Evolutionary conservation across 441 rosid genomes (phyloP), one percentile per base, ranked within the genome.

Genomic region (Eruca vesicaria): DNA sequence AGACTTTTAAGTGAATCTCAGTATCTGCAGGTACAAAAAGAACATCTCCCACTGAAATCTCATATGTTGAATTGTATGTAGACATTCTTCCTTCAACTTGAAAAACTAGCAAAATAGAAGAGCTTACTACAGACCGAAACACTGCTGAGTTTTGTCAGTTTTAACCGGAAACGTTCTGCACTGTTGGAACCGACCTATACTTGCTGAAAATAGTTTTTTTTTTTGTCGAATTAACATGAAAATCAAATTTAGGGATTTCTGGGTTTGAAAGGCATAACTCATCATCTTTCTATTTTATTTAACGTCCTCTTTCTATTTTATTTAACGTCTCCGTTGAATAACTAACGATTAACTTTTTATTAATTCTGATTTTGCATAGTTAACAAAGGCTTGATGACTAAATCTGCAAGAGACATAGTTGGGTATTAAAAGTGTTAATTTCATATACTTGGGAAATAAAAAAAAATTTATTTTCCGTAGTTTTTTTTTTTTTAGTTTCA

Each of bases 41-140:
- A 56, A 83, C 84, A 38, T 85, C 82, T 48, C 86, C 88, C 63
- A 72, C 75, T 10, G 58, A 61, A 56, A 83, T 72, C 41, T 36
- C 57, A 18, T 79, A 76, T 1, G 11, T 56, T 0, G 77, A 70
- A 23, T 68, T 58, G 31, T 75, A 74, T 48, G 79, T 73, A 29
- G 63, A 59, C 52, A 75, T 45, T 58, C 62, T 77, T 59, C 84
- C 88, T 66, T 73, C 69, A 29, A 84, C 84, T 0, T 55, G 61
- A 2, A 78, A 56, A 43, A 81, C 80, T 65, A 81, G 74, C 63
- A 81, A 67, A 53, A 85, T 66, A 7, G 82, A 85, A n/a, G 83
- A 86, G 9, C 84, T 83, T 18, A 75, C 72, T 19, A 85, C 78
- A 15, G 82, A 68, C 4, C 85, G 85, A 80, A 83, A 85, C 59